These are phyloP conservation scores for Coniochaeta ligniaria DNA, from an alignment of 2,329 filamentous ascomycete genomes.

Conservation along the genomic window DNA sequence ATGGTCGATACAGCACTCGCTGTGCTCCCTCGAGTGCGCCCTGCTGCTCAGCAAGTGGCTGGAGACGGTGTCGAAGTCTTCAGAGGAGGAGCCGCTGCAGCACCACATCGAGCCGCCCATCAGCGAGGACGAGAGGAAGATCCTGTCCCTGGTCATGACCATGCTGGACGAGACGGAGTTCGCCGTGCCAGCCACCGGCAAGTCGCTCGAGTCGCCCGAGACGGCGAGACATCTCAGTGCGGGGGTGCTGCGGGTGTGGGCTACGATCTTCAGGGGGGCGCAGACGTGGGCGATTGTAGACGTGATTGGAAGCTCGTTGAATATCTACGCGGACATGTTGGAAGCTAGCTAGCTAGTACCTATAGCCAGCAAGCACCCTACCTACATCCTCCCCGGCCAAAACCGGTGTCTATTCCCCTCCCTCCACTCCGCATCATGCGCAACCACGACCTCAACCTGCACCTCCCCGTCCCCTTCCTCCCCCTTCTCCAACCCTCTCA, in stretches of 20 bases:
- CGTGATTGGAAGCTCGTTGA: conserved; percentile 8
- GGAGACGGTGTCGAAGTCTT: conserved; percentile 4
- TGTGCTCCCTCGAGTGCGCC: conserved; percentile 46
- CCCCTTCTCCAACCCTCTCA: conserved; percentile 12
- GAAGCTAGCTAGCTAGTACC: conserved; percentile 12
- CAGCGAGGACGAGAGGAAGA: conserved; percentile 4
- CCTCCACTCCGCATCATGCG: conserved; percentile 42
- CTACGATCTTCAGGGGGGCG: conserved; percentile 9
- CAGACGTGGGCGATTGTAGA: conserved; percentile 12
- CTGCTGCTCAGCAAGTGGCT: conserved; percentile 36
- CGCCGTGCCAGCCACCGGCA: conserved; percentile 3
- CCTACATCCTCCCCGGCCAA: conserved; percentile 15
- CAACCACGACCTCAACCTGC: conserved; percentile 43
- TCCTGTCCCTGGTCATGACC: conserved; percentile 7
- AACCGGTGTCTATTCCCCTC: conserved; percentile 26
- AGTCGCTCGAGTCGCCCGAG: not conserved
- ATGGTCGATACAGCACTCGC: conserved; percentile 47
- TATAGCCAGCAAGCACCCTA: not conserved
- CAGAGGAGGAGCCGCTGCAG: not conserved
- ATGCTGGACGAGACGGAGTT: conserved; percentile 12
- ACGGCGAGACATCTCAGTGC: conserved; percentile 6
- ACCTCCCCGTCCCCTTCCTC: conserved; percentile 20
- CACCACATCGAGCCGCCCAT: not conserved
- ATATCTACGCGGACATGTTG: conserved; percentile 8
- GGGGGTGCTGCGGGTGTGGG: conserved; percentile 10